Base-by-base conservation (phyloP, 2,329 filamentous ascomycete genomes). In the Aspergillus sp. region DNA sequence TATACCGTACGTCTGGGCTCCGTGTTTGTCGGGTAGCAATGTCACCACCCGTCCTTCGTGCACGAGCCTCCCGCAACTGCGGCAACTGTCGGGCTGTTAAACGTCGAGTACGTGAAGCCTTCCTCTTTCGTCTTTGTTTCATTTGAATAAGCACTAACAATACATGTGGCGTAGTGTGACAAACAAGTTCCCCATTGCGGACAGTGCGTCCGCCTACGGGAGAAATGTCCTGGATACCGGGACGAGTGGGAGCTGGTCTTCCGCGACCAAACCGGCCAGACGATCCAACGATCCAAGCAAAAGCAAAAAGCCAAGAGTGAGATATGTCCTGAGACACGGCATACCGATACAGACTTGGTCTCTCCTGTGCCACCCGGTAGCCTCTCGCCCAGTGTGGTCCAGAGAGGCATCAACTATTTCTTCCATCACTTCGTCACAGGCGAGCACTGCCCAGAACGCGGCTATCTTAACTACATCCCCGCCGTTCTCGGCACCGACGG, bases 241-340 rank as follows among this genome's bases (percentile, higher is more conserved):
- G 68, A 71, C 58, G 64, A 69, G 62, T 71, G 67, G 64, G 66
- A 70, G 12, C 59, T 72, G 0, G 48, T 71, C 22, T 72, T 71
- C 52, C 67, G 65, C 18, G 65, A 72, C 47, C 66, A 71, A 38
- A 69, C 64, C 11, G 47, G 48, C 42, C 59, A 62, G 3, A 68
- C 62, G 13, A 66, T 68, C 30, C 61, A 58, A 20, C 62, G 65
- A 7, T 62, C 59, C 38, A 58, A 45, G 26, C 45, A 30, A 30
- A 56, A 54, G 38, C 56, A 36, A 22, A 48, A 7, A 15, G 39
- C 20, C n/a, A 11, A 36, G 26, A 32, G 13, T 3, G 32, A 5
- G 26, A 30, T 30, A 30, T 30, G 9, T 0, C 7, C 1, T 44
- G 2, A 13, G 12, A 39, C 45, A 18, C 13, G 34, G 17, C 30